phyloP scores from a whole-genome alignment of 805 yeast genomes.

The Schwanniomyces sp. region DNA sequence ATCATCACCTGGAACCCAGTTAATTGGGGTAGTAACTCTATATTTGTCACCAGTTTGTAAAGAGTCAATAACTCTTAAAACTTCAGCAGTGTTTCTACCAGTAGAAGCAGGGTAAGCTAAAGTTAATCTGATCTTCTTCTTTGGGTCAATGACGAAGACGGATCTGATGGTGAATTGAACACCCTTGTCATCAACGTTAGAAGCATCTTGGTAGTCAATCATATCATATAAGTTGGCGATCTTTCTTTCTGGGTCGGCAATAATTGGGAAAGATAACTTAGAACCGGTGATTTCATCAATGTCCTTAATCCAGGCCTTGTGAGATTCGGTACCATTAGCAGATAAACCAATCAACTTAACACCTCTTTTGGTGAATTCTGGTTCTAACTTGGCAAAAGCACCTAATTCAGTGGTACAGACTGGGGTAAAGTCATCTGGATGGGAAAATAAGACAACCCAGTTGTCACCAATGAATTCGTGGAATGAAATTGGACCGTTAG shows the following conservation, averaged over 20 bases:
- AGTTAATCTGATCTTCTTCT: slow-evolving; percentile 82
- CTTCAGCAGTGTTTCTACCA: slow-evolving; percentile 93
- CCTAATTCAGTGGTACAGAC: slow-evolving; percentile 96
- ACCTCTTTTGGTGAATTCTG: slow-evolving; percentile 82
- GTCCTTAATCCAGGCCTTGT: slow-evolving; percentile 85
- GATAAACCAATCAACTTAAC: slow-evolving; percentile 89
- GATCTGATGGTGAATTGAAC: slow-evolving; percentile 87
- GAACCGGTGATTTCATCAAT: slow-evolving; percentile 83
- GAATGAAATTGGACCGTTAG: slow-evolving; percentile 81
- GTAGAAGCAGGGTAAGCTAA: slow-evolving; percentile 90
- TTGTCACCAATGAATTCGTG: slow-evolving; percentile 83
- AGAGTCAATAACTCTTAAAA: slow-evolving; percentile 85
- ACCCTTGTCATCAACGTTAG: slow-evolving; percentile 67
- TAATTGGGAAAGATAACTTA: slow-evolving; percentile 82
- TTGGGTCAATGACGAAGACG: slow-evolving; percentile 87
- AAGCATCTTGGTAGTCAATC: slow-evolving; percentile 70
- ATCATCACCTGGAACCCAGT: slow-evolving; percentile 89
- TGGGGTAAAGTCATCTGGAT: slow-evolving; percentile 96
- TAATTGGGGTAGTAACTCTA: slow-evolving; percentile 87
- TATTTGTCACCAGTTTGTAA: slow-evolving; percentile 80
- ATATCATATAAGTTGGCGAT: slow-evolving; percentile 72
- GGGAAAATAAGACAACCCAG: slow-evolving; percentile 89
- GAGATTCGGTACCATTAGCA: slow-evolving; percentile 79
- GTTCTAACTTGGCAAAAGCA: slow-evolving; percentile 86
- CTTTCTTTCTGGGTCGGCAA: slow-evolving; percentile 83